A percentile compares a stretch with the other conserved stretches of the same genome.
These are phyloP conservation scores for Taphrina populina DNA, from an alignment of 1,139 yeast genomes.

Conservation along the genomic window DNA sequence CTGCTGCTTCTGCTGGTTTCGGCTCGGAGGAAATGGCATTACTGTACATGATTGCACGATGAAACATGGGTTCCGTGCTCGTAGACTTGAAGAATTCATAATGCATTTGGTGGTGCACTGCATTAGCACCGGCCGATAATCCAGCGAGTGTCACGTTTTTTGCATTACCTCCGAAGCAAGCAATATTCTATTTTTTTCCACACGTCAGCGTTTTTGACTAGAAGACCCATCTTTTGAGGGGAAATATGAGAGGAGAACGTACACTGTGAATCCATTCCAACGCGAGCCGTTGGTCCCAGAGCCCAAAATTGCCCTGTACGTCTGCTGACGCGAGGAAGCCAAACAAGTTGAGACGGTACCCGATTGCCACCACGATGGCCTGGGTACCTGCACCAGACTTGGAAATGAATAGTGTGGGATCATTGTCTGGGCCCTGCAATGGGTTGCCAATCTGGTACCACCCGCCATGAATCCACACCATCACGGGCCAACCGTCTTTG, in stretches of 20 bases:
- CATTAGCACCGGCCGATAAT: conserved; percentile 44
- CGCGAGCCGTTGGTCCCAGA: conserved; percentile 43
- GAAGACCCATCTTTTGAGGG: neutral
- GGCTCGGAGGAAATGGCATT: conserved; percentile 48
- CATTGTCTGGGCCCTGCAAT: conserved; percentile 42
- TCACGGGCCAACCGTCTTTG: conserved; percentile 49
- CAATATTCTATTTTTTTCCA: conserved; percentile 46
- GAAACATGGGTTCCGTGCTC: conserved; percentile 46
- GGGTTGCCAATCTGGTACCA: conserved; percentile 47
- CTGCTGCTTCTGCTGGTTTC: conserved; percentile 45
- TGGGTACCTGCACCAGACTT: conserved; percentile 42
- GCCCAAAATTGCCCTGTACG: conserved; percentile 47
- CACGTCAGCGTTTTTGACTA: neutral
- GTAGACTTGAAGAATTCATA: conserved; percentile 48
- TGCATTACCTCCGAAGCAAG: conserved; percentile 46
- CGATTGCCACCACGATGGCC: conserved; percentile 48
- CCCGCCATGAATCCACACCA: conserved; percentile 47
- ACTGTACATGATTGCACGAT: conserved; percentile 46
- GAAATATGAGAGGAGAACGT: neutral
- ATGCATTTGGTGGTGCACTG: conserved; percentile 43
- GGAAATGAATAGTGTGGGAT: conserved; percentile 42
- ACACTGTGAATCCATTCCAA: conserved; percentile 29
- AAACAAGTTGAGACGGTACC: conserved; percentile 49
- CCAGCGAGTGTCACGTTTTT: conserved; percentile 49
- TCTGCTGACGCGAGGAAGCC: conserved; percentile 48